Conservation (phyloP, 176 grass and related monocot species). For the Triticum turgidum region DNA sequence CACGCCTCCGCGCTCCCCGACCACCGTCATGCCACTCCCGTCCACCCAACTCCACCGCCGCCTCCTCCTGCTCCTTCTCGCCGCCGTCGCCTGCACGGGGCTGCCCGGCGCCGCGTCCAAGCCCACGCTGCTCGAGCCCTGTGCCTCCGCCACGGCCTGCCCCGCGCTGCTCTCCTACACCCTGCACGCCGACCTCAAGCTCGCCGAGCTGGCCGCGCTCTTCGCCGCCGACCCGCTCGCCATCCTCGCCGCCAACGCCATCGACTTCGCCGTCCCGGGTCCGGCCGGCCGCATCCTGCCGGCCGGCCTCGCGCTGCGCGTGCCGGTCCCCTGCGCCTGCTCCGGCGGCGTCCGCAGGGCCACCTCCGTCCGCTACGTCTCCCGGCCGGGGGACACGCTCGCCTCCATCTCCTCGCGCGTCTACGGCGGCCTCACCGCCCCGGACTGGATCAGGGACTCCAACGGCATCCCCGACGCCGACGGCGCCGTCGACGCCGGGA, state of each 20-base stretch:
- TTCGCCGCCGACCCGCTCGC: slow-evolving; percentile 68
- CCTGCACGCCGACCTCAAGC: slow-evolving; percentile 81
- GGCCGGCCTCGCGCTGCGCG: slow-evolving; percentile 55
- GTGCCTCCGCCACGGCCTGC: slow-evolving; percentile 62
- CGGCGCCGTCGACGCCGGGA: slow-evolving; percentile 54
- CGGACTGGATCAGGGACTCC: slow-evolving; percentile 76
- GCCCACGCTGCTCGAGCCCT: slow-evolving; percentile 69
- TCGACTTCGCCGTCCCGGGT: slow-evolving; percentile 55
- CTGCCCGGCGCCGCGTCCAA: slow-evolving; percentile 21
- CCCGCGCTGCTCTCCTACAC: slow-evolving; percentile 83
- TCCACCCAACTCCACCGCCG: slow-evolving; percentile 3
- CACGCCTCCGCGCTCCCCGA: neutral
- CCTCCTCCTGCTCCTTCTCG: slow-evolving; percentile 22
- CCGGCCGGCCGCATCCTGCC: slow-evolving; percentile 73
- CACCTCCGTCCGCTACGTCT: slow-evolving; percentile 60
- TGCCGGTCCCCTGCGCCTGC: slow-evolving; percentile 84
- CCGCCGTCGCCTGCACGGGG: slow-evolving; percentile 1
- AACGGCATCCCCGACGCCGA: slow-evolving; percentile 42
- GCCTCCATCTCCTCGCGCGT: slow-evolving; percentile 44
- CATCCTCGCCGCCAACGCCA: slow-evolving; percentile 80
- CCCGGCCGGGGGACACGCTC: slow-evolving; percentile 72
- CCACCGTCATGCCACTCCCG: slow-evolving; percentile 17
- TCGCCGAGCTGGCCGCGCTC: slow-evolving; percentile 73
- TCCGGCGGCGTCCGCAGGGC: slow-evolving; percentile 73
- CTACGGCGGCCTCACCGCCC: slow-evolving; percentile 69